A percentile compares a stretch with the other conserved stretches of the same genome.
Evolutionary conservation across 2,329 filamentous ascomycete genomes (phyloP).

Genomic region (Fusarium abutilonis): DNA sequence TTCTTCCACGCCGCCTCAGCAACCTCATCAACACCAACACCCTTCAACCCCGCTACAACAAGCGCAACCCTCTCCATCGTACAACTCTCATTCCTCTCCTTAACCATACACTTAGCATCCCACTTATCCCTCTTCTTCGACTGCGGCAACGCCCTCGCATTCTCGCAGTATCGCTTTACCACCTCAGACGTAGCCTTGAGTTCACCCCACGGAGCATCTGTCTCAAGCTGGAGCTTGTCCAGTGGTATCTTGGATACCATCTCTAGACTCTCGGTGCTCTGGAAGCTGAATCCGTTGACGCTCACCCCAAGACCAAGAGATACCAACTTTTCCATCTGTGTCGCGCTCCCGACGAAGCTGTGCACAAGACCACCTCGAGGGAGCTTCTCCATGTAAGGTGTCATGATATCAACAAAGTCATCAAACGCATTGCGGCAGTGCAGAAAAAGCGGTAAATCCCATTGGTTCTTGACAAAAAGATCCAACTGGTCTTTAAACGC

Average conservation of each 20-base stretch:
- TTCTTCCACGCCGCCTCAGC: conserved; percentile 52
- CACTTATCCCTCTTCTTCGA: conserved; percentile 63
- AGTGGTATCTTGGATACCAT: conserved; percentile 43
- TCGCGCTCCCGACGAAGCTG: conserved; percentile 41
- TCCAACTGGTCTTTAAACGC: conserved; percentile 43
- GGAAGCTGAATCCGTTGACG: conserved; percentile 61
- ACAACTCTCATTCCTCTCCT: conserved; percentile 63
- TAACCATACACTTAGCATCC: conserved; percentile 57
- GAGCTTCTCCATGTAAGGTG: conserved; percentile 49
- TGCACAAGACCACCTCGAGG: conserved; percentile 41
- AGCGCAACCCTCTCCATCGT: conserved; percentile 58
- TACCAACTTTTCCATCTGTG: conserved; percentile 43
- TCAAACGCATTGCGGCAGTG: conserved; percentile 45
- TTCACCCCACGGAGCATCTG: conserved; percentile 45
- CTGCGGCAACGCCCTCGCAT: conserved; percentile 51
- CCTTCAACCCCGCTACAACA: conserved; percentile 60
- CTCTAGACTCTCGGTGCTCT: conserved; percentile 37
- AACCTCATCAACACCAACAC: conserved; percentile 54
- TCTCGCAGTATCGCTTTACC: conserved; percentile 54
- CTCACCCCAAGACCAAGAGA: conserved; percentile 40
- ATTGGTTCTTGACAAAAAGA: conserved; percentile 39
- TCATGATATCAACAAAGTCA: conserved; percentile 49
- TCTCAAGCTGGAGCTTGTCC: conserved; percentile 41
- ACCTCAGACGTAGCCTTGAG: conserved; percentile 41
- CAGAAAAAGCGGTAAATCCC: conserved; percentile 42